Evolutionary conservation across 108 stramenopile genomes (phyloP).

Genomic region (Poteriospumella lacustris): DNA sequence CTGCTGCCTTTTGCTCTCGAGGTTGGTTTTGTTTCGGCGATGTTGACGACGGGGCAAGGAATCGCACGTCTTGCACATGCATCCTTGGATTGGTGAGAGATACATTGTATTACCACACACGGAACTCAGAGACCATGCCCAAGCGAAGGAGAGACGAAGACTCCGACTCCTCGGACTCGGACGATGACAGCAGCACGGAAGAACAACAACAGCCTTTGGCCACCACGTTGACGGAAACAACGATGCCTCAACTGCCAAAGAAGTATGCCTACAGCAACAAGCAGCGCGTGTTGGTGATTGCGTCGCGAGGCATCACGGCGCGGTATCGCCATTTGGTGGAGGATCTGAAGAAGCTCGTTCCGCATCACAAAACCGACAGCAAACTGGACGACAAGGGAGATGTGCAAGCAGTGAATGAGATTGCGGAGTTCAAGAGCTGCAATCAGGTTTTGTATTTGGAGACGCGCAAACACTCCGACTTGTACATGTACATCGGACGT

Average conservation of each 20-base stretch:
- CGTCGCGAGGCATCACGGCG: slow-evolving; percentile 86
- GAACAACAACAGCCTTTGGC: too few species aligned
- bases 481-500: slow-evolving; percentile 85
- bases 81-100: too few species aligned
- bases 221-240: too few species aligned
- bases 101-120: too few species aligned
- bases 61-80: too few species aligned
- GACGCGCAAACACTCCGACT: slow-evolving; percentile 87
- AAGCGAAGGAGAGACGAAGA: too few species aligned
- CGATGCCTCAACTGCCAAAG: neutral
- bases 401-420: slow-evolving; percentile 74
- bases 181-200: too few species aligned
- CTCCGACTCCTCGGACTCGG: too few species aligned
- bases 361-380: slow-evolving; percentile 94
- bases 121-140: too few species aligned
- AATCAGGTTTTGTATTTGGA: slow-evolving; percentile 88
- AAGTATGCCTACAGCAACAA: slow-evolving; percentile 81
- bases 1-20: too few species aligned
- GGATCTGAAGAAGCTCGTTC: slow-evolving; percentile 84
- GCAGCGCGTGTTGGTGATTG: slow-evolving; percentile 87
- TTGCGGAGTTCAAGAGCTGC: slow-evolving; percentile 88
- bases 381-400: slow-evolving; percentile 48
- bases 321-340: slow-evolving; percentile 91
- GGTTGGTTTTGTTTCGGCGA: too few species aligned
- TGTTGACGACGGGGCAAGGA: too few species aligned